phyloP scores from a whole-genome alignment of 345 rosid genomes.

The Garcia nutans region DNA sequence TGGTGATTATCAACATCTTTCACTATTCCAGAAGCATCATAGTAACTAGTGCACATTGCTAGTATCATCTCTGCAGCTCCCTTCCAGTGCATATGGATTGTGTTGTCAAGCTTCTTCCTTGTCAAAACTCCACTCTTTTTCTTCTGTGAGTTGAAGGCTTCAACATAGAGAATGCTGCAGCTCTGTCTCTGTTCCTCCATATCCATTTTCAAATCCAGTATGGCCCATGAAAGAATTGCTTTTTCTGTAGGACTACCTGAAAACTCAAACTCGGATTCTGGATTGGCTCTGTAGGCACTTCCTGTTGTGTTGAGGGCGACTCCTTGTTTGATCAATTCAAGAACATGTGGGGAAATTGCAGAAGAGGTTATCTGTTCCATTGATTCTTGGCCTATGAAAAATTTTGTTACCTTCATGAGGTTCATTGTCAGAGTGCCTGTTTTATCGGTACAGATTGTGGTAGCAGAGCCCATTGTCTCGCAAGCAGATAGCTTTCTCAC shows the following conservation, averaged over 20 bases:
- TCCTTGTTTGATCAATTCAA: conserved; percentile 55
- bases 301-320: conserved; percentile 67
- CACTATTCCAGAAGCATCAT: conserved; percentile 44
- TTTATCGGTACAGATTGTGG: conserved; percentile 69
- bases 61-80: conserved; percentile 81
- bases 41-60: conserved; percentile 59
- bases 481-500: conserved; percentile 76
- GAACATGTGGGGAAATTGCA: conserved; percentile 30
- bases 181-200: conserved; percentile 47
- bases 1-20: conserved; percentile 33
- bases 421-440: conserved; percentile 81
- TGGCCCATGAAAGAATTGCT: conserved; percentile 75
- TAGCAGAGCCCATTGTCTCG: conserved; percentile 90
- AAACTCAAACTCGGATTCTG: conserved; percentile 44
- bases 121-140: conserved; percentile 59
- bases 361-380: conserved; percentile 15
- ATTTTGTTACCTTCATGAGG: conserved; percentile 59
- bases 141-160: conserved; percentile 69
- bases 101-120: conserved; percentile 36
- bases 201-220: conserved; percentile 42
- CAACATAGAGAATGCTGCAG: conserved; percentile 48
- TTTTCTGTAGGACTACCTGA: conserved; percentile 74
- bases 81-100: conserved; percentile 64
- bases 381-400: conserved; percentile 57
- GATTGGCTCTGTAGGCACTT: conserved; percentile 32